Conservation (phyloP, 176 grass and related monocot species). For the Eragrostis curvula region DNA sequence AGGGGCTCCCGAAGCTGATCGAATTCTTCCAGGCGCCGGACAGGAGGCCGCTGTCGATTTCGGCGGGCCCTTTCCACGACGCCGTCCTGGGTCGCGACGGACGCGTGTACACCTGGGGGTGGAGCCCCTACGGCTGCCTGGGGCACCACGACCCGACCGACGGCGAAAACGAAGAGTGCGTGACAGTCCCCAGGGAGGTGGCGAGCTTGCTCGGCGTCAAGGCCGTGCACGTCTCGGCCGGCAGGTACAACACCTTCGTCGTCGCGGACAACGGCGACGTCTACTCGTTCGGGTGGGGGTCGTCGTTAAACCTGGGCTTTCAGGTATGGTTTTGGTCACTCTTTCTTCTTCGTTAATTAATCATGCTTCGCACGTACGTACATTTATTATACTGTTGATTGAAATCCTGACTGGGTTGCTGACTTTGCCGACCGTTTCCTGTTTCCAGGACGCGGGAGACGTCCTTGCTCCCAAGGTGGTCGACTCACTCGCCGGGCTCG, state of each 20-base stretch:
- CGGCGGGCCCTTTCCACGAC: constrained; percentile 64
- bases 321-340: no score
- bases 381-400: no score
- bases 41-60: constrained; percentile 51
- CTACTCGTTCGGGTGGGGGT: constrained; percentile 51
- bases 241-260: constrained; percentile 52
- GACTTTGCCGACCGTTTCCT: no score
- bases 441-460: constrained; percentile 25
- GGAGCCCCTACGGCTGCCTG: constrained; percentile 47
- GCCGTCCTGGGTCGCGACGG: constrained; percentile 51
- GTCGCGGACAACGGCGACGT: constrained; percentile 53
- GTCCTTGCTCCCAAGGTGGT: constrained; percentile 41
- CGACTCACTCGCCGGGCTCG: constrained; percentile 30
- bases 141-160: constrained; percentile 20
- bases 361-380: no score
- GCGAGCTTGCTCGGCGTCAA: constrained; percentile 43
- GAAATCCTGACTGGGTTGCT: no score
- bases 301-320: constrained; percentile 35
- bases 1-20: constrained; percentile 42
- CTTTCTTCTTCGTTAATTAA: no score
- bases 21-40: constrained; percentile 43
- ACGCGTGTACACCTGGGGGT: constrained; percentile 69
- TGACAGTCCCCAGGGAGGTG: constrained; percentile 41
- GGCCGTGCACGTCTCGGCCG: constrained; percentile 54
- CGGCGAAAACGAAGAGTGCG: constrained; percentile 21